A percentile compares a stretch with the other conserved stretches of the same genome.
Evolutionary conservation across 2,329 filamentous ascomycete genomes (phyloP).

Genomic region (Mycosphaerella sp.): DNA sequence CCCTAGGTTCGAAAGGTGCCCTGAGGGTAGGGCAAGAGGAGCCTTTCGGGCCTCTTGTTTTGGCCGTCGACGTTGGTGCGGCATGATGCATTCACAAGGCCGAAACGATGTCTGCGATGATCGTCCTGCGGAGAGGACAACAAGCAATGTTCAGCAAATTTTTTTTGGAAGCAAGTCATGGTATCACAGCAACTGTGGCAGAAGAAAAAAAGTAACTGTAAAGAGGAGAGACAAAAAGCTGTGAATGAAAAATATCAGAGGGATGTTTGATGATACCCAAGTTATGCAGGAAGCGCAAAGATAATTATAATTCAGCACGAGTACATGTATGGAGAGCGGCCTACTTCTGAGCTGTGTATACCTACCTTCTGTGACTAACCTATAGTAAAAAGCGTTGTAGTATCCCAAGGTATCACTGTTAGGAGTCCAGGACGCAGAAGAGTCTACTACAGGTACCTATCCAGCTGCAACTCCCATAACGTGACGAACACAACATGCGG

Average conservation of each 20-base stretch:
- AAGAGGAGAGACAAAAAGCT: neutral
- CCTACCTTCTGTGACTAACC: no score
- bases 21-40: conserved; percentile 50
- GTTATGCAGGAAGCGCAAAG: neutral
- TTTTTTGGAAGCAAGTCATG: neutral
- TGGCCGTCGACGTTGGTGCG: conserved; percentile 10
- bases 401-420: no score
- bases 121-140: neutral
- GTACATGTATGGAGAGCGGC: no score
- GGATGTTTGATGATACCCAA: neutral
- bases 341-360: no score
- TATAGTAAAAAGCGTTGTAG: no score
- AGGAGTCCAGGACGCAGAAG: no score
- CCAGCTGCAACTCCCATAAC: neutral
- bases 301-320: neutral
- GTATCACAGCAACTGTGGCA: neutral
- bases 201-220: neutral
- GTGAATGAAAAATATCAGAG: neutral
- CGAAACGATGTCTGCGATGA: neutral
- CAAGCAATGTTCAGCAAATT: neutral
- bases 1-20: conserved; percentile 49
- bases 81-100: neutral
- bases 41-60: conserved; percentile 33
- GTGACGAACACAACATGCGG: neutral
- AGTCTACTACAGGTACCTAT: neutral